Base-by-base conservation (phyloP, 169 alveolate genomes). In the Toxoplasma gondii region DNA sequence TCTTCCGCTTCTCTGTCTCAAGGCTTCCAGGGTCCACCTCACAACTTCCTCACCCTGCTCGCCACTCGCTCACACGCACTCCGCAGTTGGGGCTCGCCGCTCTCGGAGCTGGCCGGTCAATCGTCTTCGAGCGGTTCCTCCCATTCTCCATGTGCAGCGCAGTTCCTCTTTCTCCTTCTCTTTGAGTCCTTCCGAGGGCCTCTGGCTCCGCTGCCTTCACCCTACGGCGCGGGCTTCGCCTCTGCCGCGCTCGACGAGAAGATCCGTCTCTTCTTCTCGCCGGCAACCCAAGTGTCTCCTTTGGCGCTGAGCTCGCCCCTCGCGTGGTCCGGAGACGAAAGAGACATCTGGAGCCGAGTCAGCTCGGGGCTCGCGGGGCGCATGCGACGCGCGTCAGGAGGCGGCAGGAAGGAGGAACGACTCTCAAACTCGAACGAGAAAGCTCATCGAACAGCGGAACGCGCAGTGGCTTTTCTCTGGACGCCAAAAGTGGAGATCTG, bases 41-140 rank as follows among this genome's bases (percentile, higher is more conserved):
- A 38, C 86, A 10, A 16, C 86, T 78, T 78, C 45, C 86, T 78
- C 45, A 45, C 45, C 4, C 39, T 1, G 45, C 39, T 78, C 27
- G 86, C 86, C 22, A 38, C 39, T 2, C 86, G 90, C 69, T 4
- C 69, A 34, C 69, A 29, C 53, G 69, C 41, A 16, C 41, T 4
- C 67, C 67, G 67, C 43, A 82, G 90, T 67, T 82, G 53, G 90
- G 90, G 90, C 67, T 41, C 27, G n/a, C 69, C 64, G 38, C 67
- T 43, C 41, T 38, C 90, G 12, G 90, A 82, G 64, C 7, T 4
- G 67, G 31, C 69, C 22, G 41, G 39, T 2, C 69, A 38, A 67
- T 41, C 69, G 36, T 82, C 90, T 0, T 29, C 67, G 38, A 41
- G 90, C 64, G 90, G 90, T 31, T 34, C 69, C n/a, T 43, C 54